Conservation (phyloP, 2,329 filamentous ascomycete genomes). For the Fusarium miscanthi region DNA sequence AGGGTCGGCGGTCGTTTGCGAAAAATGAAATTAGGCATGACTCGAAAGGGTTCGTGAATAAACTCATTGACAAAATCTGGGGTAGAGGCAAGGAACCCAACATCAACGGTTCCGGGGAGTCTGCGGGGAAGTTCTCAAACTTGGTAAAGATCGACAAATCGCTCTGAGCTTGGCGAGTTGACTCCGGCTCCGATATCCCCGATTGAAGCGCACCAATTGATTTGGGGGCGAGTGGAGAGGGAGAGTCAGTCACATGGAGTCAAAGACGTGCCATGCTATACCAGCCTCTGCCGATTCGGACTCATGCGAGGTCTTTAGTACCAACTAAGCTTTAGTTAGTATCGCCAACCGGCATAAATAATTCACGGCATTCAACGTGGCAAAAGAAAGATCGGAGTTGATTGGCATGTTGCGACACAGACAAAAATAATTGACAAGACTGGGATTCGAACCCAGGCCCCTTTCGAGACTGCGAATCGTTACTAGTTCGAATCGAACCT, state of each 20-base stretch:
- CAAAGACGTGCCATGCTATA: background rate
- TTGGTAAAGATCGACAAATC: background rate
- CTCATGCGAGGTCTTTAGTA: background rate
- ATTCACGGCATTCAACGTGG: background rate
- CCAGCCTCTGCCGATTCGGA: background rate
- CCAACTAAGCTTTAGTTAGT: too few species aligned
- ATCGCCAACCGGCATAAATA: too few species aligned
- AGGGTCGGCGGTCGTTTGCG: background rate
- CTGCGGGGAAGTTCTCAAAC: conserved; percentile 7
- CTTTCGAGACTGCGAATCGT: conserved; percentile 13
- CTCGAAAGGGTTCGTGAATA: conserved; percentile 4
- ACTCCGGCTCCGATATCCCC: conserved; percentile 20
- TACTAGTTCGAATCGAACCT: conserved; percentile 6
- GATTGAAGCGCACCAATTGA: conserved; percentile 10
- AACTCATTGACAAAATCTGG: conserved; percentile 18
- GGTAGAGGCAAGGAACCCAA: conserved; percentile 16
- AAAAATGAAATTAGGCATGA: background rate
- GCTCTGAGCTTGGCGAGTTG: background rate
- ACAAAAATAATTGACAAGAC: background rate
- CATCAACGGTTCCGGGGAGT: background rate
- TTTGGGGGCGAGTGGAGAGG: background rate
- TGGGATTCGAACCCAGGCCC: conserved; percentile 13
- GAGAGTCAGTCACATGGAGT: background rate
- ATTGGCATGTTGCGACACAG: accelerated
- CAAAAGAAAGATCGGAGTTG: background rate